Conservation (phyloP, 140 eudicot species). For the Senecio squalidus region DNA sequence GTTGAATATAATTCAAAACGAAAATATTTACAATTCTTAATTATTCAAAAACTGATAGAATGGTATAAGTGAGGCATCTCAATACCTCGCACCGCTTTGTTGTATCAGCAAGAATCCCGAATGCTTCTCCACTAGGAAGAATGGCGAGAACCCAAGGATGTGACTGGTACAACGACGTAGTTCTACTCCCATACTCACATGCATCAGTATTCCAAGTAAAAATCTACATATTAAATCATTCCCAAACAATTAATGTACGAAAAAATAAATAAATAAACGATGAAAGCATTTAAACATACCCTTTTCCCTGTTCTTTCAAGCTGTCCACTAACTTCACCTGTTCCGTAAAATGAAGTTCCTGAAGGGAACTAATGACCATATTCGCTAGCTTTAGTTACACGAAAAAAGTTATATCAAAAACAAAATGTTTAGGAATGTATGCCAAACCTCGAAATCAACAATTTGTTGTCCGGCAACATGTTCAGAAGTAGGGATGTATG, state of each 20-base stretch:
- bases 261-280: background rate
- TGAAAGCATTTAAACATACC: conserved; percentile 28
- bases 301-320: conserved; percentile 97
- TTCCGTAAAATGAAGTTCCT: conserved; percentile 90
- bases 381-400: conserved; percentile 10
- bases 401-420: background rate
- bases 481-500: conserved; percentile 59
- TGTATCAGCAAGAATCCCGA: conserved; percentile 94
- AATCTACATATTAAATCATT: conserved; percentile 34
- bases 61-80: conserved; percentile 10
- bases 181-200: conserved; percentile 89
- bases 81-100: conserved; percentile 91
- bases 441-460: conserved; percentile 58
- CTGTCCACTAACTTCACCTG: conserved; percentile 95
- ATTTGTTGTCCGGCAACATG: conserved; percentile 45
- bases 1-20: conserved; percentile 13
- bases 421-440: background rate
- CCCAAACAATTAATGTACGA: background rate
- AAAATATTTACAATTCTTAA: background rate
- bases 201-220: conserved; percentile 95
- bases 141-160: conserved; percentile 94
- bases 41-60: background rate
- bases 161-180: conserved; percentile 89
- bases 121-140: conserved; percentile 75
- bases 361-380: conserved; percentile 55